Evolutionary conservation across 768 basidiomycete species (phyloP).

Genomic region (Coprinopsis marcescibilis): DNA sequence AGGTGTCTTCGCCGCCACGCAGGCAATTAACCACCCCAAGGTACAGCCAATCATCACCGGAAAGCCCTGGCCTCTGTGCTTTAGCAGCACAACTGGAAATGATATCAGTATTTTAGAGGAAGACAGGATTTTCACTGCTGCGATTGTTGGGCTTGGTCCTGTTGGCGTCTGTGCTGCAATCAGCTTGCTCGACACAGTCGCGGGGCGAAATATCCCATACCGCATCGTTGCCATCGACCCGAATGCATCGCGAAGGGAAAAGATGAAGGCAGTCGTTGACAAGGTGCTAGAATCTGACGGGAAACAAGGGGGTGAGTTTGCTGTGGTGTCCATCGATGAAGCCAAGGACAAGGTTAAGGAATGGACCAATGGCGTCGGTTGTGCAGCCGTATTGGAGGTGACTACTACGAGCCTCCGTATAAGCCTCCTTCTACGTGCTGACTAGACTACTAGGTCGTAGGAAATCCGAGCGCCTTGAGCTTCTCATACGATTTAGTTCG

Average conservation of each 20-base stretch:
- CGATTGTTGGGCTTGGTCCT: slow-evolving; percentile 70
- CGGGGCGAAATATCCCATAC: slow-evolving; percentile 38
- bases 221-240: slow-evolving; percentile 64
- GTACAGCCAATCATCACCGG: slow-evolving; percentile 53
- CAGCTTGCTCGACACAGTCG: slow-evolving; percentile 56
- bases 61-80: slow-evolving; percentile 51
- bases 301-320: slow-evolving; percentile 43
- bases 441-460: slow-evolving; percentile 49
- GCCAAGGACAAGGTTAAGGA: slow-evolving; percentile 41
- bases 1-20: slow-evolving; percentile 69
- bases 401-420: slow-evolving; percentile 6
- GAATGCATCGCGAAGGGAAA: slow-evolving; percentile 48
- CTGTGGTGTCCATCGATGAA: slow-evolving; percentile 44
- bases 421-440: background rate
- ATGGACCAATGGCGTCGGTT: slow-evolving; percentile 56
- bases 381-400: slow-evolving; percentile 66
- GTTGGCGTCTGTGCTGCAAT: slow-evolving; percentile 70
- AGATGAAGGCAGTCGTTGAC: slow-evolving; percentile 53
- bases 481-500: slow-evolving; percentile 68
- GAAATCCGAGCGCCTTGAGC: slow-evolving; percentile 55
- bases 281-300: slow-evolving; percentile 39
- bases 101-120: slow-evolving; percentile 31
- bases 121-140: slow-evolving; percentile 54
- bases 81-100: slow-evolving; percentile 23
- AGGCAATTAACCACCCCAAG: slow-evolving; percentile 71